Base-by-base conservation (phyloP, 495 filamentous ascomycete genomes). In the Podospora anserina region DNA sequence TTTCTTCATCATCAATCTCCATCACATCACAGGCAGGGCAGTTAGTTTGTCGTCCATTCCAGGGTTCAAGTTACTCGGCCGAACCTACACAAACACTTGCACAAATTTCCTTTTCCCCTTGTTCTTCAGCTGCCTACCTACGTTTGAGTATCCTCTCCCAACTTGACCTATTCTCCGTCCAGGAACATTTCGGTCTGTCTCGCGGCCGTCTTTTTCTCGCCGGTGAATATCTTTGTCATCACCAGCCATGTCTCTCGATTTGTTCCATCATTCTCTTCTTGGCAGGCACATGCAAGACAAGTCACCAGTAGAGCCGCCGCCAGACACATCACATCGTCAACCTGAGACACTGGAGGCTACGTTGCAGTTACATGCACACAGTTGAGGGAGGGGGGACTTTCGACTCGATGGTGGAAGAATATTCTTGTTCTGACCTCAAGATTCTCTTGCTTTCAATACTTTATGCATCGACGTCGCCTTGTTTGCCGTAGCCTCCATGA, bases 151-250 rank as follows among this genome's bases (percentile, higher is more conserved):
- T 16, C 39, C 15, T 58, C 23, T 58, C 56, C 7, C 23, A 23
- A 23, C 23, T 23, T 23, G 5, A 20, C 54, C 20, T 20, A 58
- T 58, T 27, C 23, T 20, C 19, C 56, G n/a, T 2, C 23, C 19
- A 58, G 56, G 23, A 58, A 20, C 56, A 20, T 58, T 27, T 58
- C 56, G 56, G 56, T 27, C 56, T 58, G 56, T 58, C 56, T 58
- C 56, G 56, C 56, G 56, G 56, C 19, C 20, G 56, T 58, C 23
- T 27, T 58, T n/a, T 58, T 1, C 15, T 49, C 9, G 2, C 13
- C 39, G 39, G 39, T 49, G 13, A 16, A 49, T 13, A 49, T 16
- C 39, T 49, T 49, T 49, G 39, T 49, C 39, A 49, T 49, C 39
- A 49, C 9, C 9, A 49, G 39, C 39, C 39, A 49, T 49, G 39